Base-by-base conservation (phyloP, 2,329 filamentous ascomycete species). In the Calonectria naviculata region DNA sequence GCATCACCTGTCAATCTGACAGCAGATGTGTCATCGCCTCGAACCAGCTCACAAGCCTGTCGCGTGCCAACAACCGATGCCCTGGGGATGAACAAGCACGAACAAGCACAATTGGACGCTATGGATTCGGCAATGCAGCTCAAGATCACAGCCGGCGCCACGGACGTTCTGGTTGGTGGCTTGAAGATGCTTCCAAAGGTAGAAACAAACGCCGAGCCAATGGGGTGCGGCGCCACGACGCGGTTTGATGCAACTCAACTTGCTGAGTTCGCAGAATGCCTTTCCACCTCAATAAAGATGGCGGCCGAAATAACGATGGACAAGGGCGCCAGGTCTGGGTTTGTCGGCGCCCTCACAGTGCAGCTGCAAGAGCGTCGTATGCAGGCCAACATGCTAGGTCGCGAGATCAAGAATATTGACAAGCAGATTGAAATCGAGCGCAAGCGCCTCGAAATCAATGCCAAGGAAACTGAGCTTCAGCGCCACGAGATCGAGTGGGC, bases 341-440 rank as follows among this genome's bases (percentile, higher is more conserved):
- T n/a, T 12, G 44, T 47, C 21, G 44, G 17, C 21, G 34, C 28
- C 5, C 47, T 71, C 13, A 42, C 49, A 3, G 34, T 21, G 34
- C 63, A 67, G 52, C 42, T 67, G 5, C 69, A 73, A 15, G 69
- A 68, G 21, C 54, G 69, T 2, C 47, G 52, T 7, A 13, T 64
- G 9, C 61, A 70, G 36, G 72, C 70, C 24, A 73, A 72, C 28
- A 34, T 58, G 7, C 34, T 42, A 4, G 67, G 72, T 7, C 58
- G 24, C 38, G 72, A 73, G 24, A 70, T 73, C 49, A 68, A 67
- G 56, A 36, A 65, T 13, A 63, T 68, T 13, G 70, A 74, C 52
- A 67, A 70, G 46, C 70, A 74, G 44, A 72, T 72, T 5, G 52
- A 52, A 7, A 46, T 62, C 5, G 28, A 66, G 13, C 60, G 64